Evolutionary conservation across 371 early-diverging fungal genomes (phyloP), one percentile per base, ranked within the genome.

Genomic region (Mucor irregularis): DNA sequence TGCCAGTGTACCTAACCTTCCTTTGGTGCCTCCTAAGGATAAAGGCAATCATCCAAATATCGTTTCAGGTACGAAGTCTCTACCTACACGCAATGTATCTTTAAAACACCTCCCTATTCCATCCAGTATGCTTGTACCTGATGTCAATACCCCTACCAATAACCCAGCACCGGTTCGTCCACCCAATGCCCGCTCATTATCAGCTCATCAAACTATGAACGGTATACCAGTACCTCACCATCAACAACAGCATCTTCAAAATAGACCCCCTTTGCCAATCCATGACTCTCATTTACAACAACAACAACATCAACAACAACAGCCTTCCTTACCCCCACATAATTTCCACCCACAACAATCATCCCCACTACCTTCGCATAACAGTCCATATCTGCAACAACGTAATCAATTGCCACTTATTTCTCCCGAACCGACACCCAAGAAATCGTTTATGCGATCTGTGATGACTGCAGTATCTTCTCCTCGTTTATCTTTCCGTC

Each of bases 391-490:
- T 42, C 13, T 42, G 17, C 42, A 42, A 22, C 49, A 24, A 34
- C 33, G 19, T n/a, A 19, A 5, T 24, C 33, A 16, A 24, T 21
- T 34, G 33, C 30, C 24, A 24, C 19, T 24, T 42, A 42, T 22
- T 30, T 30, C 28, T 38, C 51, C 17, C 14, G 24, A 17, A 16
- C 51, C 35, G 29, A 13, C 50, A 28, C 11, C 45, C 10, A 53
- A 56, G 17, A 58, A 51, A 24, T 58, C 58, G 2, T 58, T 58
- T 25, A 58, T 58, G 58, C 51, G 58, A 17, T 58, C 58, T 14
- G 52, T 58, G 0, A 35, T 58, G 11, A 26, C 51, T 14, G 45
- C 45, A n/a, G 37, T 49, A 1, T 34, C 44, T 9, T 42, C 42
- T 11, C 31, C 31, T 5, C 44, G 54, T 14, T 31, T 45, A 21